Evolutionary conservation across 1,139 yeast genomes (phyloP).

Genomic region (Blastobotrys buckinghamii): DNA sequence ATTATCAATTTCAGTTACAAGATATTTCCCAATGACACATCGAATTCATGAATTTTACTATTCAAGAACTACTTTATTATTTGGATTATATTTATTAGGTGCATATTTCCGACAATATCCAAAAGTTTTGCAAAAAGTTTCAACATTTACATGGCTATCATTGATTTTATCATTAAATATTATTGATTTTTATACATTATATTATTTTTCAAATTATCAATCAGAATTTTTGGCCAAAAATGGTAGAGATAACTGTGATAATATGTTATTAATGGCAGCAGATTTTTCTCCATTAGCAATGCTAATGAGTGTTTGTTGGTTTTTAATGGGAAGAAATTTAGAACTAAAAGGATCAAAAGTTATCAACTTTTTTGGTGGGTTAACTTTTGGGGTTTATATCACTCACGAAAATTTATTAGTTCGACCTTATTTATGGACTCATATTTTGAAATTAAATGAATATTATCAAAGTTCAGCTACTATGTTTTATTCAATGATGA

Average conservation of each 20-base stretch:
- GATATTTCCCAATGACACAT: constrained; percentile 1
- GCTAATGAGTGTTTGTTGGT: background rate
- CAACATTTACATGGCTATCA: background rate
- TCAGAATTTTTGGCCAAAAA: constrained; percentile 1
- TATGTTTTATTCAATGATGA: background rate
- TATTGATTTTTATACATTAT: constrained; percentile 1
- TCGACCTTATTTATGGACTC: constrained; percentile 3
- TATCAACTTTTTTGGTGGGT: background rate
- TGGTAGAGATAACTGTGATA: constrained; percentile 2
- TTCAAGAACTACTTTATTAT: background rate
- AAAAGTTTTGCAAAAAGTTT: background rate
- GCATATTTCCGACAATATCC: constrained; percentile 2
- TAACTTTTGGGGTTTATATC: constrained; percentile 5
- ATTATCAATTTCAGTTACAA: background rate
- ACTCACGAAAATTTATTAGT: constrained; percentile 3
- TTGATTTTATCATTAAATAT: background rate
- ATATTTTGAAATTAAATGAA: background rate
- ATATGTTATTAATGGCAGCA: constrained; percentile 1
- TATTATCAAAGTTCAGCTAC: background rate
- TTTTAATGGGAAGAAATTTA: background rate
- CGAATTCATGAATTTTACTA: constrained; percentile 3
- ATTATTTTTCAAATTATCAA: constrained; percentile 2
- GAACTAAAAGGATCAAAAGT: background rate
- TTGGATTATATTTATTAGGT: constrained; percentile 3
- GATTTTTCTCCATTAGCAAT: constrained; percentile 2